Base-by-base conservation (phyloP, 2,329 filamentous ascomycete genomes). In the Fusarium foetens region DNA sequence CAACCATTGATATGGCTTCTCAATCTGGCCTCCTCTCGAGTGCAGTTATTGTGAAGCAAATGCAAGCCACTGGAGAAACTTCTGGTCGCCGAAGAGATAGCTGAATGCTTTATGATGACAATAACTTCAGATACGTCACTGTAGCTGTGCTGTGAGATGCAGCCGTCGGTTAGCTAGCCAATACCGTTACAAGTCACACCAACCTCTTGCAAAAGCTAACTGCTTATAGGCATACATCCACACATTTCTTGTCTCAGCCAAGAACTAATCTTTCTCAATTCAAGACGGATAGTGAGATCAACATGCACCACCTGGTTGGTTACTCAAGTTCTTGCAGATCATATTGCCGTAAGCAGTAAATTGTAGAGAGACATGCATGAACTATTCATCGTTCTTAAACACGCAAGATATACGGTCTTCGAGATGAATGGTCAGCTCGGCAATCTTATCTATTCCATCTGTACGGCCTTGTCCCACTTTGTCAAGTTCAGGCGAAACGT, bases 361-460 rank as follows among this genome's bases (percentile, higher is more conserved):
- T 7, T 27, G 5, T 2, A 16, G 49, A 53, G 49, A 53, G 49
- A 41, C 5, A 7, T 13, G 49, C 35, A 39, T 41, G 10, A 17
- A n/a, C 10, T 53, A 39, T 25, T 25, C 25, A 25, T 25, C 25
- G 25, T 25, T 25, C 25, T 25, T 25, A 25, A 25, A 25, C 25
- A 6, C 25, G 25, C 25, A 25, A 25, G 25, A 25, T 25, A 25
- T 25, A 25, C 25, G 25, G 25, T 25, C 49, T 21, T 27, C 19
- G 17, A 16, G 19, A 16, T 31, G 27, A 31, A 55, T 55, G 51
- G 36, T 21, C 51, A 42, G 51, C 51, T 54, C 51, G 51, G 51
- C 51, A 54, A 55, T 43, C 52, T 55, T 43, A 55, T 55, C 52
- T 45, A 14, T 55, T 16, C 14, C 27, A 45, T 45, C 36, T 43